These are phyloP conservation scores for Yamadazyma scolyti DNA, from an alignment of 805 yeast genomes.

Conservation along the genomic window DNA sequence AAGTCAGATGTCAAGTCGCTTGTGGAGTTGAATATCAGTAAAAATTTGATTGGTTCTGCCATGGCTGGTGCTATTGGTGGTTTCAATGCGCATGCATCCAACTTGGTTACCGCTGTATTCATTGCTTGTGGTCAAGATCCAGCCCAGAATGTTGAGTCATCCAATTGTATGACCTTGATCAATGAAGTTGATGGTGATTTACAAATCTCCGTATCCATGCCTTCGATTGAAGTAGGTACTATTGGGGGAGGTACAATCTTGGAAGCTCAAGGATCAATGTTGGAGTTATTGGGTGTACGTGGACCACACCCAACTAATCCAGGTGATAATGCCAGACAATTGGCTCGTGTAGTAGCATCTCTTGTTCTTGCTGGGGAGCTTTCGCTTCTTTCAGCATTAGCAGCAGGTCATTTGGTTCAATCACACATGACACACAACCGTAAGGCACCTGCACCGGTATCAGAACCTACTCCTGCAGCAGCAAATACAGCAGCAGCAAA, in stretches of 20 bases:
- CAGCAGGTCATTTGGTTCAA: conserved; percentile 97
- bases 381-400: conserved; percentile 91
- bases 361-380: conserved; percentile 96
- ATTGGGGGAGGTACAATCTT: conserved; percentile 98
- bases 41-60: conserved; percentile 93
- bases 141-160: conserved; percentile 97
- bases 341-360: conserved; percentile 89
- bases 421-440: conserved; percentile 97
- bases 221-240: conserved; percentile 97
- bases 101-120: conserved; percentile 88
- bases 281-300: conserved; percentile 87
- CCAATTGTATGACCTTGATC: conserved; percentile 96
- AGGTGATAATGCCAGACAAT: conserved; percentile 90
- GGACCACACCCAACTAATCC: conserved; percentile 95
- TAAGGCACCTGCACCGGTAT: conserved; percentile 49
- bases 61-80: conserved; percentile 99
- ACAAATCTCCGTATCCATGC: conserved; percentile 96
- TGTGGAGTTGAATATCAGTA: conserved; percentile 83
- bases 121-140: conserved; percentile 99
- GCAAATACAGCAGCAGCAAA: conserved; percentile 13
- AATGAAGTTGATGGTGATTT: conserved; percentile 65
- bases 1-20: conserved; percentile 91
- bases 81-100: conserved; percentile 97
- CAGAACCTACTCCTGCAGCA: conserved; percentile 23
- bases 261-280: conserved; percentile 96